A percentile compares a stretch with the other conserved stretches of the same genome.
Evolutionary conservation across 1,284 basidiomycete genomes (phyloP).

Genomic region (Exobasidium rhododendri): DNA sequence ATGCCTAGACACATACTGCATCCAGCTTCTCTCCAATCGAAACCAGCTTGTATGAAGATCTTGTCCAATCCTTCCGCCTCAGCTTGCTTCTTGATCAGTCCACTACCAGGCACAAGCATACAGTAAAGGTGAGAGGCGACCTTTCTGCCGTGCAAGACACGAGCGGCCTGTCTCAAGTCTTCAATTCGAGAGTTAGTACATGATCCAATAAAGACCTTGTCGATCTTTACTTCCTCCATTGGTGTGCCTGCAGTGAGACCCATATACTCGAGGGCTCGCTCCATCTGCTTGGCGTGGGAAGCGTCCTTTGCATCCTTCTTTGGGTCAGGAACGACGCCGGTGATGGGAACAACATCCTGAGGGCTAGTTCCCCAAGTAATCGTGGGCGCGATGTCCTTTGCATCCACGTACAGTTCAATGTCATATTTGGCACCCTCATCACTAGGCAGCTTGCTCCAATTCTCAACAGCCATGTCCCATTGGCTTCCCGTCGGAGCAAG

Average conservation of each 20-base stretch:
- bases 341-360: slow-evolving; percentile 51
- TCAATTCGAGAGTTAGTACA: slow-evolving; percentile 54
- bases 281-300: slow-evolving; percentile 34
- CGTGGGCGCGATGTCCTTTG: slow-evolving; percentile 50
- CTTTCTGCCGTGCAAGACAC: slow-evolving; percentile 48
- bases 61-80: slow-evolving; percentile 54
- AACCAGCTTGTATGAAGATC: slow-evolving; percentile 52
- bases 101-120: slow-evolving; percentile 54
- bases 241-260: slow-evolving; percentile 46
- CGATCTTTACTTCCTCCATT: slow-evolving; percentile 52
- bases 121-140: slow-evolving; percentile 43
- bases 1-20: slow-evolving; percentile 55
- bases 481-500: slow-evolving; percentile 43
- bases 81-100: slow-evolving; percentile 53
- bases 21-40: slow-evolving; percentile 54
- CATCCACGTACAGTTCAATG: slow-evolving; percentile 45
- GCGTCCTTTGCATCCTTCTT: slow-evolving; percentile 40
- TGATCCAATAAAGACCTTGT: slow-evolving; percentile 54
- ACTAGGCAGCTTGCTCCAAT: slow-evolving; percentile 49
- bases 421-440: slow-evolving; percentile 51
- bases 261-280: slow-evolving; percentile 52
- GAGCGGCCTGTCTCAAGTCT: slow-evolving; percentile 49
- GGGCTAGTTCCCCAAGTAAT: slow-evolving; percentile 53
- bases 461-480: slow-evolving; percentile 48
- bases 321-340: slow-evolving; percentile 47